These are phyloP conservation scores for Dioscorea zingiberensis DNA, from an alignment of 106 monocot genomes.

Conservation along the genomic window DNA sequence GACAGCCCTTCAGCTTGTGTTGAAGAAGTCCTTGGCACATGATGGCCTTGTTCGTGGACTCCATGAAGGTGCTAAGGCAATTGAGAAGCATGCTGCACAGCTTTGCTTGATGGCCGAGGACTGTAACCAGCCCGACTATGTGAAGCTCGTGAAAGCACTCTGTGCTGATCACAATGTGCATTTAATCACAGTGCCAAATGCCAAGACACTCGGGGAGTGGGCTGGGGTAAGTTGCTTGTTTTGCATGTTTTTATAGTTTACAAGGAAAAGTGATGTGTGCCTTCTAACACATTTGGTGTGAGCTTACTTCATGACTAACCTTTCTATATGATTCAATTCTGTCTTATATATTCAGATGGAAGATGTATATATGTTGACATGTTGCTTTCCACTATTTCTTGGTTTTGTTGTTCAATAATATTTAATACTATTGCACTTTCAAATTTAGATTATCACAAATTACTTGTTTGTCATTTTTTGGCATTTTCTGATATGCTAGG, in stretches of 20 bases:
- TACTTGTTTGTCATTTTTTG: not conserved
- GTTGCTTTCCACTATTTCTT: too few species aligned
- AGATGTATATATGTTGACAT: too few species aligned
- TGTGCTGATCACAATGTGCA: conserved; percentile 33
- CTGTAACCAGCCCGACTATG: conserved; percentile 35
- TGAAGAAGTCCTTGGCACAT: conserved; percentile 60
- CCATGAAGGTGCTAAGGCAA: conserved; percentile 57
- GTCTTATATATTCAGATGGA: too few species aligned
- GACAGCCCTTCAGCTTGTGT: conserved; percentile 53
- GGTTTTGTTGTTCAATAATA: too few species aligned
- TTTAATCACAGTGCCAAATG: conserved; percentile 24
- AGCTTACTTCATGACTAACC: too few species aligned
- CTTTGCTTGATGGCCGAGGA: conserved; percentile 33
- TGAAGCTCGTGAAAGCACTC: conserved; percentile 21
- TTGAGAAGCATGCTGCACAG: conserved; percentile 63
- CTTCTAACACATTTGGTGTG: too few species aligned
- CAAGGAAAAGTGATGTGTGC: not conserved
- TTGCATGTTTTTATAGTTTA: not conserved
- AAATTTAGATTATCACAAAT: not conserved
- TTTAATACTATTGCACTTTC: too few species aligned
- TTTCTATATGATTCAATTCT: too few species aligned
- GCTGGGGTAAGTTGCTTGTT: conserved; percentile 20
- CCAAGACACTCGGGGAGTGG: conserved; percentile 42
- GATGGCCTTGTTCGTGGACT: conserved; percentile 59
- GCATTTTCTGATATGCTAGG: not conserved